Percentiles rank a stretch among this genome's conserved stretches.
phyloP scores from a whole-genome alignment of 169 alveolate genomes.

The Blepharisma undulans region DNA sequence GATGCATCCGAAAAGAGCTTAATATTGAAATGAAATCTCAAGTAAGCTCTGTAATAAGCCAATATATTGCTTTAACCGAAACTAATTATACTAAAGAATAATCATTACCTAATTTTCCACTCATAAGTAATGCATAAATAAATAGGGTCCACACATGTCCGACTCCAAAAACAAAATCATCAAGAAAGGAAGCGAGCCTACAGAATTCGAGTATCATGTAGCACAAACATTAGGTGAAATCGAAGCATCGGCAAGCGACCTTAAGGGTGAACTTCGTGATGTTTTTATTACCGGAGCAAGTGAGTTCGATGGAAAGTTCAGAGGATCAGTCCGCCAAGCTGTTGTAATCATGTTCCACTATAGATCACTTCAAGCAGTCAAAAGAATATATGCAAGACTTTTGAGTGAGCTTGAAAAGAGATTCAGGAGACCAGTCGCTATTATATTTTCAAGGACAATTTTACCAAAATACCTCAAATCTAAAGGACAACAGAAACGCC shows the following conservation, averaged over 20 bases:
- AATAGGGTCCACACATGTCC: too few species aligned
- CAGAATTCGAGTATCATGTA: slow-evolving; percentile 61
- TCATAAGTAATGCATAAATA: too few species aligned
- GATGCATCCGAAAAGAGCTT: slow-evolving; percentile 52
- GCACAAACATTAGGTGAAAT: slow-evolving; percentile 59
- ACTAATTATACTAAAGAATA: neutral
- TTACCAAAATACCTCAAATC: slow-evolving; percentile 83
- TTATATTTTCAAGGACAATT: slow-evolving; percentile 90
- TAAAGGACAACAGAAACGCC: slow-evolving; percentile 75
- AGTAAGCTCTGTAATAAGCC: slow-evolving; percentile 62
- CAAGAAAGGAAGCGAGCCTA: slow-evolving; percentile 60
- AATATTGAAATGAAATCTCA: slow-evolving; percentile 51
- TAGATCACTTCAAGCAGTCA: slow-evolving; percentile 82
- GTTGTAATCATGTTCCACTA: slow-evolving; percentile 89
- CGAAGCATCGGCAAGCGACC: slow-evolving; percentile 51
- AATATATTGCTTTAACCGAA: slow-evolving; percentile 57
- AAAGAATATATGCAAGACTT: slow-evolving; percentile 89
- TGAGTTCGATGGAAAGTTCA: slow-evolving; percentile 82
- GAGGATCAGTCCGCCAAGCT: slow-evolving; percentile 85
- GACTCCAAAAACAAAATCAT: slow-evolving; percentile 61
- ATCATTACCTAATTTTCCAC: too few species aligned
- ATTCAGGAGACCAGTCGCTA: slow-evolving; percentile 92
- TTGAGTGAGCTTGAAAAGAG: slow-evolving; percentile 92
- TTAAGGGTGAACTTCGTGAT: slow-evolving; percentile 48
- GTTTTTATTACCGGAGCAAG: slow-evolving; percentile 58